Evolutionary conservation across 2,329 filamentous ascomycete genomes (phyloP), one percentile per base, ranked within the genome.

Genomic region (Phyllosticta paracitricarpa): DNA sequence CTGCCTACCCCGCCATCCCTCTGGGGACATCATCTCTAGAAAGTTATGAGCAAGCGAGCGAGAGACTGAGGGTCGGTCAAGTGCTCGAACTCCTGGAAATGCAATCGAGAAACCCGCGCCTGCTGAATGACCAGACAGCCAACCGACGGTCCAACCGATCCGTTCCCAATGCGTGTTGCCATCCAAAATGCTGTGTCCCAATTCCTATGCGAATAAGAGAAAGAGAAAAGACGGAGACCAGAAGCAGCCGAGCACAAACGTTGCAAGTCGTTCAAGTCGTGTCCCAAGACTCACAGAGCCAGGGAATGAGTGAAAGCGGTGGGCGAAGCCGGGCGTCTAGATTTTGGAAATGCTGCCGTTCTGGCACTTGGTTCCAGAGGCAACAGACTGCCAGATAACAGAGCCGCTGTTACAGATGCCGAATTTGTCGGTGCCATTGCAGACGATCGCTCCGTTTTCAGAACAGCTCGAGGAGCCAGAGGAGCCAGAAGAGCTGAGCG

Each of bases 281-380:
- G 40, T n/a, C 40, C 12, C 6, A n/a, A 6, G 40, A 48, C 14
- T 48, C 40, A 48, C 17, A n/a, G 17, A 48, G 12, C 14, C 28
- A 8, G 9, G 40, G 3, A n/a, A 17, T 7, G 40, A n/a, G 40
- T 7, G 14, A 48, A 48, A 48, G 40, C 40, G 7, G n/a, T 7
- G 4, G 6, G 14, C 14, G 19, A n/a, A 48, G 40, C 3, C 40
- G 14, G 40, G 40, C 40, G 40, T 5, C 40, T 48, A 48, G 40
- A 17, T 5, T n/a, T 63, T 70, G 52, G 65, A 58, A 58, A 75
- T 72, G 61, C 66, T 59, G 12, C 72, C 72, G 51, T 71, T 66
- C 19, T 63, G 54, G 66, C 74, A 76, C 8, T 64, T 64, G 0
- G 73, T 76, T 3, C 73, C 74, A 5, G 68, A 55, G 8, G 74